Evolutionary conservation across 1,284 basidiomycete genomes (phyloP), one percentile per base, ranked within the genome.

Genomic region (Ceratorhiza oryzae-sativae): DNA sequence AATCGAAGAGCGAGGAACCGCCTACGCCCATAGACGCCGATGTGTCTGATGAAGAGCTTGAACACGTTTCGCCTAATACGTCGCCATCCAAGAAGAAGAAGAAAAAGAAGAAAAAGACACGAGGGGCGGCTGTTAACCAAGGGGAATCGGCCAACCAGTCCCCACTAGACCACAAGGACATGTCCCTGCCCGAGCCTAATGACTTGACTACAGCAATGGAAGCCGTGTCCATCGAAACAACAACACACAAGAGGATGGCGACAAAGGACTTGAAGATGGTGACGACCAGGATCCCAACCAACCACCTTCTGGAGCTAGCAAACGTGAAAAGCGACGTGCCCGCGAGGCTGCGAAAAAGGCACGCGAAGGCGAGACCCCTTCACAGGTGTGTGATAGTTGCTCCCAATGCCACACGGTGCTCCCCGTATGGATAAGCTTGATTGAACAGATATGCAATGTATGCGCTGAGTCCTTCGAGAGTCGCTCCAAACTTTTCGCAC

Each of bases 271-370:
- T n/a, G 42, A 63, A 58, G 70, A 76, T 39, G 75, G 75, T 30
- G 41, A 60, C 27, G 30, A 30, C n/a, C 65, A 67, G 18, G 45
- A 61, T n/a, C 59, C 70, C 20, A 73, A 73, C 42, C 71, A 71
- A 39, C 65, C 12, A 20, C 18, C 55, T n/a, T 32, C 32, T 30
- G 73, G 51, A 15, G 61, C 53, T 3, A 58, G 36, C 13, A 97
- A 97, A 80, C 87, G 86, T 65, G 94, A 96, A 36, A 94, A 90
- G 79, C 83, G 95, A 56, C 86, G 89, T 68, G 88, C 90, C 5
- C 84, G 88, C 62, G 92, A 96, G 79, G 90, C 88, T 5, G 90
- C 87, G 75, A 95, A 93, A 81, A 89, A 88, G 71, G 86, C 79
- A 1, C 80, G 86, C 74, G 83, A 81, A 46, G 80, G 78, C 27